These are phyloP conservation scores for Colletotrichum lentis DNA, from an alignment of 2,329 filamentous ascomycete species.

Conservation along the genomic window DNA sequence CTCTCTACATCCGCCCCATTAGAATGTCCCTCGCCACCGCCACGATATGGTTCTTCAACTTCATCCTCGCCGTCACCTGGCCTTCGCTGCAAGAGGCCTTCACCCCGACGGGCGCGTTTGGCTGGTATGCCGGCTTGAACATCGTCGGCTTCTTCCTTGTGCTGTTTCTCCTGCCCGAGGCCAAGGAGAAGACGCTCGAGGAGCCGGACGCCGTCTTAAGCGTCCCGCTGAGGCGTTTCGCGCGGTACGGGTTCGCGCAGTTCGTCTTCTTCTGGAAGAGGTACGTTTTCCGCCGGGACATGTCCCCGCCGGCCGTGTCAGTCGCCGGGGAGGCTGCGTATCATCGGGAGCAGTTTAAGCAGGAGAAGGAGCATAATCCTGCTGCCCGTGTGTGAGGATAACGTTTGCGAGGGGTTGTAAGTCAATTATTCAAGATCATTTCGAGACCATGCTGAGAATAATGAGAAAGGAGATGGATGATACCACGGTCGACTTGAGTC, in stretches of 20 bases:
- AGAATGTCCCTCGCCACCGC: constrained; percentile 68
- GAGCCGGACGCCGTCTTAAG: constrained; percentile 48
- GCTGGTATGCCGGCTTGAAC: constrained; percentile 61
- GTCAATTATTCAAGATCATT: no score
- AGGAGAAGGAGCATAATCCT: background rate
- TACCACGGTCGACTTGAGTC: no score
- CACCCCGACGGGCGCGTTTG: constrained; percentile 57
- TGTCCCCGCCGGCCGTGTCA: constrained; percentile 35
- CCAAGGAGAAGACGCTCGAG: constrained; percentile 56
- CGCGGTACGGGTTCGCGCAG: constrained; percentile 40
- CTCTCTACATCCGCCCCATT: constrained; percentile 67
- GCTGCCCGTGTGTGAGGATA: constrained; percentile 9
- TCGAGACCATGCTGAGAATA: background rate
- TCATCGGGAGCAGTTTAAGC: background rate
- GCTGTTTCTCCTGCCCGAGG: constrained; percentile 54
- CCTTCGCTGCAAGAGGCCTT: constrained; percentile 55
- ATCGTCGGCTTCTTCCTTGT: constrained; percentile 55
- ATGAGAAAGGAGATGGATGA: no score
- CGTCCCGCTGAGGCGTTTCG: constrained; percentile 17
- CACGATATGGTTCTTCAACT: constrained; percentile 60
- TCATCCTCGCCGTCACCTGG: constrained; percentile 56
- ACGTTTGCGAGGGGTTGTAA: no score
- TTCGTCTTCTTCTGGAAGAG: constrained; percentile 41
- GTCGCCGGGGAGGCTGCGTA: constrained; percentile 4
- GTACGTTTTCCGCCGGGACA: constrained; percentile 38